Conservation (phyloP, 768 basidiomycete species). For the Suillus decipiens region DNA sequence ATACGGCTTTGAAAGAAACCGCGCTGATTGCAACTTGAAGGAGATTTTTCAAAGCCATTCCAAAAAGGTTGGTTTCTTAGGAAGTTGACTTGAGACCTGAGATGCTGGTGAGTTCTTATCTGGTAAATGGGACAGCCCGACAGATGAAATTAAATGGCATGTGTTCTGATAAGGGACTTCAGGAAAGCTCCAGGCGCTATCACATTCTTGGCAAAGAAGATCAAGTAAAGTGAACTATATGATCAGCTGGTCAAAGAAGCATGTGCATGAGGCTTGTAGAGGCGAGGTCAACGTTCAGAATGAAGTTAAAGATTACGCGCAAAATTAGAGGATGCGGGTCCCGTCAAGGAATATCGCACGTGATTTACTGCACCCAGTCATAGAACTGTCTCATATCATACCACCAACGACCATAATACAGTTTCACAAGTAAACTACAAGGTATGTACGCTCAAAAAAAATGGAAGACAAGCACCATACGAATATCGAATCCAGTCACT, state of each 20-base stretch:
- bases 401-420: not conserved
- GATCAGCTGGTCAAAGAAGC: constrained; percentile 4
- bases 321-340: not conserved
- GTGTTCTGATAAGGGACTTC: not conserved
- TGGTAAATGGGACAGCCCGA: not conserved
- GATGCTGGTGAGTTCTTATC: not conserved
- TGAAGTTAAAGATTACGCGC: too few relatives aligned
- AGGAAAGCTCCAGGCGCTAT: not conserved
- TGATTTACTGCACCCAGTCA: not conserved
- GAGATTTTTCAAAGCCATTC: not conserved
- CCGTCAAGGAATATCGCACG: not conserved
- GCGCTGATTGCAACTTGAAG: constrained; percentile 2
- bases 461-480: not conserved
- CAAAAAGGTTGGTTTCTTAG: not conserved
- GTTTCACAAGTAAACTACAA: not conserved
- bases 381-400: too few relatives aligned
- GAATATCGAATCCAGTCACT: not conserved
- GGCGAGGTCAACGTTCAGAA: not conserved
- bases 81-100: not conserved
- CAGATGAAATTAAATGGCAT: not conserved
- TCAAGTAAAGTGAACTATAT: not conserved
- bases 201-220: not conserved
- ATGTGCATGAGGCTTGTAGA: constrained; percentile 1
- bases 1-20: not conserved
- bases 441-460: not conserved